phyloP scores from a whole-genome alignment of 2,329 filamentous ascomycete species.

The Rhinocladiella mackenziei region DNA sequence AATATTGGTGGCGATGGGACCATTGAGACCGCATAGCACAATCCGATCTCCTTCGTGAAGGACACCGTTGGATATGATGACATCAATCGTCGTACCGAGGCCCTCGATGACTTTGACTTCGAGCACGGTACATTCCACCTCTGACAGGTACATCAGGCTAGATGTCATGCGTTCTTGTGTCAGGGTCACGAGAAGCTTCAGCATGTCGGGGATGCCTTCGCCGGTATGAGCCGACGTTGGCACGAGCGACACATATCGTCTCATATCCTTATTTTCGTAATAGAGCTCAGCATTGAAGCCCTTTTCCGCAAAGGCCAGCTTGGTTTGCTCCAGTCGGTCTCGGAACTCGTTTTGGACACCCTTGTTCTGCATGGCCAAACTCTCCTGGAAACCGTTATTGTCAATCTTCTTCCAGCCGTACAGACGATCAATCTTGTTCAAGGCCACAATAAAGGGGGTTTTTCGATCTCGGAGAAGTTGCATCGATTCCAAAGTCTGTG shows the following conservation, averaged over 20 bases:
- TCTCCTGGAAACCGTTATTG: constrained; percentile 97
- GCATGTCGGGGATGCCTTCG: constrained; percentile 97
- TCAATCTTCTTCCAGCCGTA: constrained; percentile 99
- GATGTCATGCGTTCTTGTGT: constrained; percentile 97
- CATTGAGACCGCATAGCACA: constrained; percentile 93
- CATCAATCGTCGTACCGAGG: constrained; percentile 97
- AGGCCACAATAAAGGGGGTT: constrained; percentile 95
- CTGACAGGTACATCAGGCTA: constrained; percentile 95
- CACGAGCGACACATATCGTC: constrained; percentile 88
- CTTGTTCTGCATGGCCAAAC: constrained; percentile 82
- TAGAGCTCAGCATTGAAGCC: constrained; percentile 97
- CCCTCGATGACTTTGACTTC: constrained; percentile 99
- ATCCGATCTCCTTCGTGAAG: constrained; percentile 91
- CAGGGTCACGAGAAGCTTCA: constrained; percentile 87
- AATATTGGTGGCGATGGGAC: constrained; percentile 91
- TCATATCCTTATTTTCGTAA: constrained; percentile 98
- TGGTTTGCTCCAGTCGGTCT: constrained; percentile 84
- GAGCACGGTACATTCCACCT: constrained; percentile 94
- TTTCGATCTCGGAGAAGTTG: constrained; percentile 84
- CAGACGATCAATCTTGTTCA: constrained; percentile 99
- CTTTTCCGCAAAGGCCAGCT: constrained; percentile 90
- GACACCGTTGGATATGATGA: constrained; percentile 93
- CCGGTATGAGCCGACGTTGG: constrained; percentile 98
- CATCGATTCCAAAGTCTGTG: constrained; percentile 97
- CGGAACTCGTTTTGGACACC: constrained; percentile 91